phyloP scores from a whole-genome alignment of 2,329 filamentous ascomycete species.

The Colletotrichum orbiculare region DNA sequence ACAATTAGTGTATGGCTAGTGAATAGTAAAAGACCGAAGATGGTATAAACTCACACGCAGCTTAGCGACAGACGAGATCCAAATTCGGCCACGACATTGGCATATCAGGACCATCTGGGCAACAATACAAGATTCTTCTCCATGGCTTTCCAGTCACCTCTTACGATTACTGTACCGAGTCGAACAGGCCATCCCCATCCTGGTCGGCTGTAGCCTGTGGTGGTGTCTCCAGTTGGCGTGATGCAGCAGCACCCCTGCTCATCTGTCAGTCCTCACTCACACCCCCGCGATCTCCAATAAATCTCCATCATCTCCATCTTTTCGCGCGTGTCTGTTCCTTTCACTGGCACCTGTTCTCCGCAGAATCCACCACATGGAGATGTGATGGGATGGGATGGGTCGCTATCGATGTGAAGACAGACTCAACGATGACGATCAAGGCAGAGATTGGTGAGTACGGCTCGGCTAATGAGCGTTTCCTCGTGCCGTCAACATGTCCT shows the following conservation, averaged over 20 bases:
- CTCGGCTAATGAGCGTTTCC: not conserved
- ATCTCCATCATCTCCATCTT: conserved; percentile 22
- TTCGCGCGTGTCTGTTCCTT: not conserved
- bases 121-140: too few relatives aligned
- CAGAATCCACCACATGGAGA: conserved; percentile 22
- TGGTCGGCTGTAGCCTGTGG: not conserved
- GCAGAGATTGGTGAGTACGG: too few relatives aligned
- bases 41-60: too few relatives aligned
- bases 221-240: conserved; percentile 5
- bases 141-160: too few relatives aligned
- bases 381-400: not conserved
- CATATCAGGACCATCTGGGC: too few relatives aligned
- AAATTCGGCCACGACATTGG: too few relatives aligned
- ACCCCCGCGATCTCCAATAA: conserved; percentile 31
- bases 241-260: not conserved
- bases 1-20: too few relatives aligned
- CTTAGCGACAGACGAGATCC: too few relatives aligned
- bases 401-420: not conserved
- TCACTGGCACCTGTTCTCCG: conserved; percentile 19
- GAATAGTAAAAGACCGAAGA: too few relatives aligned
- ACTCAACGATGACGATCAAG: too few relatives aligned
- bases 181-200: too few relatives aligned
- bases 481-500: not conserved
- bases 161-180: too few relatives aligned
- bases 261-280: conserved; percentile 20